A percentile compares a stretch with the other conserved stretches of the same genome.
phyloP scores from a whole-genome alignment of 495 filamentous ascomycete genomes.

The Pyrenula aspistea region DNA sequence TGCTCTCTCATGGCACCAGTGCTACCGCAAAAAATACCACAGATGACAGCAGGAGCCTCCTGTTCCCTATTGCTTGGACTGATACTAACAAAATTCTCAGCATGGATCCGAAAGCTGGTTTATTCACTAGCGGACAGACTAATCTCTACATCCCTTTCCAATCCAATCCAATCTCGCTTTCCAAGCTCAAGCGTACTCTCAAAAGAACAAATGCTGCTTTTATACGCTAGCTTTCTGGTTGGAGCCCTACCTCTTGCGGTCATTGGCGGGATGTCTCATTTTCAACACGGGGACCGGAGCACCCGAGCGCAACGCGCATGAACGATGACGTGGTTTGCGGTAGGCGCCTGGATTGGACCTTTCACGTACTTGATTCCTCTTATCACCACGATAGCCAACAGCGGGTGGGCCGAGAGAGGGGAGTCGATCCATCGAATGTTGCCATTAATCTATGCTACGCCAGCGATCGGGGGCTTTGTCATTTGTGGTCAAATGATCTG shows the following conservation, averaged over 20 bases:
- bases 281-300: constrained; percentile 10
- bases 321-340: constrained; percentile 24
- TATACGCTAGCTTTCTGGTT: constrained; percentile 3
- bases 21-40: constrained; percentile 1
- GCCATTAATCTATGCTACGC: constrained; percentile 7
- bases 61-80: not conserved
- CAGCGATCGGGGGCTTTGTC: constrained; percentile 17
- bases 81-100: not conserved
- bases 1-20: not conserved
- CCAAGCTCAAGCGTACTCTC: not conserved
- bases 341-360: constrained; percentile 5
- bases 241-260: constrained; percentile 15
- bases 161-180: no score
- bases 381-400: not conserved
- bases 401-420: no score
- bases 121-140: no score
- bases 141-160: not conserved
- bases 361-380: no score
- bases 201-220: constrained; percentile 4
- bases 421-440: no score
- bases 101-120: no score
- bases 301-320: constrained; percentile 19
- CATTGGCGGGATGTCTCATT: constrained; percentile 18
- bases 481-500: constrained; percentile 14
- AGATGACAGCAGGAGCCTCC: no score